Evolutionary conservation across 495 filamentous ascomycete genomes (phyloP), one percentile per base, ranked within the genome.

Genomic region (Lindgomyces ingoldianus): DNA sequence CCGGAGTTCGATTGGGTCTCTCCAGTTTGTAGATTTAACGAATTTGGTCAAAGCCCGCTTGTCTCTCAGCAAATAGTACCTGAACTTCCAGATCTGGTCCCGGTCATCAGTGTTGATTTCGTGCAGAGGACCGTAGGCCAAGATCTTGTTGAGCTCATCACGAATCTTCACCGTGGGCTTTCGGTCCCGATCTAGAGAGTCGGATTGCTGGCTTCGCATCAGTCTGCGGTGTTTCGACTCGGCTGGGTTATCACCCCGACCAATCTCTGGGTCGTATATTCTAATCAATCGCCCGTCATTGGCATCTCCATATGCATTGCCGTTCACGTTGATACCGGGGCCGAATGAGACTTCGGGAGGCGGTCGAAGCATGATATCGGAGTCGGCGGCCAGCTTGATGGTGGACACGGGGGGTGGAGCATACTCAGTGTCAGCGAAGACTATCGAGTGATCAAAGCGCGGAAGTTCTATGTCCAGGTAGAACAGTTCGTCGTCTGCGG

Each of bases 21-120:
- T 84, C 94, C 94, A 99, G 56, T 91, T 89, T 36, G 96, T 93
- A 1, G 91, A 95, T 75, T 98, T 98, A 69, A 97, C 91, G 65
- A 99, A 96, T 70, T 99, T 99, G 22, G 94, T 97, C 41, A 98
- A 79, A 1, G 93, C 94, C 63, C 90, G 83, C 76, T 98, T 98
- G 69, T 99, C 92, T 39, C 91, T 83, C 0, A 91, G 93, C 4
- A 99, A 74, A 73, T 96, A 91, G 74, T 96, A 94, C 50, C 94
- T 81, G 78, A 97, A 99, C 67, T 93, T 91, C 94, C 94, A 99
- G 29, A 99, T 82, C 11, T 96, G 80, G 74, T 99, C 95, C 70
- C 96, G 96, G 69, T 99, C 95, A 68, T 96, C 91, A 0, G 89
- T 81, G 3, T 85, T 89, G 6, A 99, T 81, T 26, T 88, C 84